Evolutionary conservation across 345 rosid species (phyloP).

Genomic region (Balakata baccata): DNA sequence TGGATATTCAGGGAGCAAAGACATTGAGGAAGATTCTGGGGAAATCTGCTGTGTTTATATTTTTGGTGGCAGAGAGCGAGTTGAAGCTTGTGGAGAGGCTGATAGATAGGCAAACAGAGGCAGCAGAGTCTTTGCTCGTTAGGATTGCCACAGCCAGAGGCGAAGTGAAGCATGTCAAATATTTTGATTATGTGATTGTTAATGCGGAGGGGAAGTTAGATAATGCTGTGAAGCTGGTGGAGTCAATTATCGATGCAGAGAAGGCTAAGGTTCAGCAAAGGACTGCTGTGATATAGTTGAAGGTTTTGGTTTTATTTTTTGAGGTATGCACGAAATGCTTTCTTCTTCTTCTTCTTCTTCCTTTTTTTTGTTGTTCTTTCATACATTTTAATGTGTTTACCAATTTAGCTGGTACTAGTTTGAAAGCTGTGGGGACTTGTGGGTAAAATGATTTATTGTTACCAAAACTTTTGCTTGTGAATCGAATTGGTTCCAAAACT

Average conservation of each 20-base stretch:
- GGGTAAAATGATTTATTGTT: no score
- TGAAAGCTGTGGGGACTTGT: neutral
- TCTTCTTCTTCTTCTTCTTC: no score
- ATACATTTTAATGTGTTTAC: neutral
- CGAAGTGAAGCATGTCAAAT: conserved; percentile 62
- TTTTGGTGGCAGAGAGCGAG: conserved; percentile 81
- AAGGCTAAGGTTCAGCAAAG: conserved; percentile 77
- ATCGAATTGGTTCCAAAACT: no score
- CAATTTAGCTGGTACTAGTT: neutral
- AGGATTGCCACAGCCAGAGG: conserved; percentile 80
- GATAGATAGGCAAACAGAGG: conserved; percentile 80
- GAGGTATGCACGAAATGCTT: conserved; percentile 7
- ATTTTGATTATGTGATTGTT: conserved; percentile 78
- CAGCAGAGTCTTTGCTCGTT: conserved; percentile 65
- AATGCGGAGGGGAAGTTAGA: conserved; percentile 80
- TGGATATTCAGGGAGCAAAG: conserved; percentile 85
- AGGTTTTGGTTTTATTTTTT: conserved; percentile 1
- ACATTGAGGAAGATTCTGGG: conserved; percentile 69
- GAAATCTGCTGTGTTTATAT: conserved; percentile 71
- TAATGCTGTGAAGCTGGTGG: conserved; percentile 58
- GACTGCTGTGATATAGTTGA: conserved; percentile 45
- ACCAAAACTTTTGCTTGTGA: no score
- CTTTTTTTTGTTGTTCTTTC: no score
- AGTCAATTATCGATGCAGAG: conserved; percentile 86
- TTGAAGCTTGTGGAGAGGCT: conserved; percentile 74